These are phyloP conservation scores for Trichoderma atroviride DNA, from an alignment of 2,329 filamentous ascomycete genomes.

Conservation along the genomic window DNA sequence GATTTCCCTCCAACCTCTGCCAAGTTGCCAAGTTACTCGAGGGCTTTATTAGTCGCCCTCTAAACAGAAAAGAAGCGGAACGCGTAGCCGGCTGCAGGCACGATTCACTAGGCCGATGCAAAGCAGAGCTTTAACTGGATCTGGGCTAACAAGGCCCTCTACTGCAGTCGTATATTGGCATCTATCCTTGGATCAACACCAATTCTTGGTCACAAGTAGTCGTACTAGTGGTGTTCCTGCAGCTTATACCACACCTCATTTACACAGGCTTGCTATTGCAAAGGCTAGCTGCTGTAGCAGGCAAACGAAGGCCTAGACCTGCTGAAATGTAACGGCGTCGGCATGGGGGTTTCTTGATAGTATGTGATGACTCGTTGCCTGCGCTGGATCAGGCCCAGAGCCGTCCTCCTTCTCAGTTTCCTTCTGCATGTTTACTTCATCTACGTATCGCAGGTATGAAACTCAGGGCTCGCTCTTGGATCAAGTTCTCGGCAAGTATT, in stretches of 20 bases:
- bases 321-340: neutral
- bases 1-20: too few relatives aligned
- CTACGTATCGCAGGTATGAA: neutral
- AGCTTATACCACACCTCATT: neutral
- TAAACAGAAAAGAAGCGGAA: neutral
- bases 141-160: neutral
- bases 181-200: neutral
- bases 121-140: constrained; percentile 1
- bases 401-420: neutral
- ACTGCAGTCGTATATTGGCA: neutral
- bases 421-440: neutral
- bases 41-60: neutral
- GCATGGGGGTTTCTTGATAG: neutral
- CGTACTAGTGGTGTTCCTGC: neutral
- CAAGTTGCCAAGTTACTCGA: neutral
- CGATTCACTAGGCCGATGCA: constrained; percentile 12
- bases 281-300: neutral
- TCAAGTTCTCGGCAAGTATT: neutral
- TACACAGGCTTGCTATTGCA: neutral
- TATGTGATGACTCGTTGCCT: neutral
- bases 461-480: neutral
- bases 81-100: neutral
- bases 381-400: neutral
- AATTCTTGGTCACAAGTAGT: neutral
- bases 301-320: neutral